Base-by-base conservation (phyloP, 805 yeast genomes). In the Isabelozyma pseudorhagii region DNA sequence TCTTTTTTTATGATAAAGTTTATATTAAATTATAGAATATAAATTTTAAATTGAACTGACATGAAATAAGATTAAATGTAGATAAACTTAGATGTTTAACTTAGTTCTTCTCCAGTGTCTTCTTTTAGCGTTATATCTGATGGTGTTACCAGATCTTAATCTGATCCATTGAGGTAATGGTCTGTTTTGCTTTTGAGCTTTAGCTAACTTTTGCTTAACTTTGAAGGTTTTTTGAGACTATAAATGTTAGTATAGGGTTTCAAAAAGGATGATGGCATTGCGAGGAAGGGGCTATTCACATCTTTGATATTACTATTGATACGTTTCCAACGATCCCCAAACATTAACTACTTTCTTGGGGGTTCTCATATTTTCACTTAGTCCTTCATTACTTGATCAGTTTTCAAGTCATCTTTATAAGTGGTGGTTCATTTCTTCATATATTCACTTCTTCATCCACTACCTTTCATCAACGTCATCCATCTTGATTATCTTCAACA, bases 71-170 rank as follows among this genome's bases (percentile, higher is more conserved):
- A 31, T 31, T 31, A 31, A 31, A 38, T n/a, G 18, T 38, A 38
- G 18, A 17, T 38, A 38, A 43, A 53, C 68, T 89, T 92, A 93
- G 85, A 93, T 78, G 85, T 85, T 83, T 81, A 93, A 85, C 96
- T 93, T 93, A 73, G 97, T 93, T 88, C 98, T 89, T 89, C 97
- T 93, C 99, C 99, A 93, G 94, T 94, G 96, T 86, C 98, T 88
- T 89, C 98, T 91, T 91, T 94, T 94, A 76, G 97, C 96, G 83
- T 93, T 93, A 89, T 90, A 90, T 85, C 96, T 90, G 84, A 94
- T 87, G 71, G 85, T 92, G 96, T 90, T 93, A 80, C 81, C 85
- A 77, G 98, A 90, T 88, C 91, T 93, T 80, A 92, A 84, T 83
- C 98, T 90, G 88, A 93, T 82, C 97, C 97, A 93, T 82, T 92